phyloP scores from a whole-genome alignment of 2,329 filamentous ascomycete species.

The Blastomyces parvus region DNA sequence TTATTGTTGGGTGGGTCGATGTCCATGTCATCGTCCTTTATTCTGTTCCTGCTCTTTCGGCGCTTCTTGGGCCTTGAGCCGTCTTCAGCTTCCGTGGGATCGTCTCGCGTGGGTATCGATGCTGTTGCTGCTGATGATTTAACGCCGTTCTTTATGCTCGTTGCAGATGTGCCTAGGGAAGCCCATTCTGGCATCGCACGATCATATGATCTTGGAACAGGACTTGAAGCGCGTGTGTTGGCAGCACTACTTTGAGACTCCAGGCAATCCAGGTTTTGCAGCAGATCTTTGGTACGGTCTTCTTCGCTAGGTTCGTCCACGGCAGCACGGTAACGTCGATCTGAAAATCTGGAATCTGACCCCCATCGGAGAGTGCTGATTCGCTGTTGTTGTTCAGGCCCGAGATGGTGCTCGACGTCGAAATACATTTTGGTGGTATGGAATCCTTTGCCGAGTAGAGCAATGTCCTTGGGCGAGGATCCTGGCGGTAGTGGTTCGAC shows the following conservation, averaged over 20 bases:
- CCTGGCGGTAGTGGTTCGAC: neutral
- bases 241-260: conserved; percentile 48
- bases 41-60: conserved; percentile 47
- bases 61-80: conserved; percentile 38
- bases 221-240: conserved; percentile 52
- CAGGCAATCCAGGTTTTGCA: conserved; percentile 50
- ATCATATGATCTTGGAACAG: conserved; percentile 26
- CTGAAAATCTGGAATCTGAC: conserved; percentile 56
- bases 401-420: conserved; percentile 26
- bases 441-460: conserved; percentile 19
- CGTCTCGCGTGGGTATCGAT: neutral
- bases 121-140: neutral
- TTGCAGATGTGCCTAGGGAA: conserved; percentile 1
- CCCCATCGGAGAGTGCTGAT: conserved; percentile 51
- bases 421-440: conserved; percentile 34
- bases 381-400: conserved; percentile 31
- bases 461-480: neutral
- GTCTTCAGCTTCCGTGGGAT: conserved; percentile 25
- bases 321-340: conserved; percentile 51
- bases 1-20: conserved; percentile 21
- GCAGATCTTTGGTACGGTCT: conserved; percentile 46
- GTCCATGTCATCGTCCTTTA: conserved; percentile 34
- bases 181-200: conserved; percentile 7
- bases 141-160: neutral
- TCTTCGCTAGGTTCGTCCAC: conserved; percentile 50